A percentile compares a stretch with the other conserved stretches of the same genome.
Conservation (phyloP, 805 yeast species). For the Zygosaccharomyces pseudorouxii region DNA sequence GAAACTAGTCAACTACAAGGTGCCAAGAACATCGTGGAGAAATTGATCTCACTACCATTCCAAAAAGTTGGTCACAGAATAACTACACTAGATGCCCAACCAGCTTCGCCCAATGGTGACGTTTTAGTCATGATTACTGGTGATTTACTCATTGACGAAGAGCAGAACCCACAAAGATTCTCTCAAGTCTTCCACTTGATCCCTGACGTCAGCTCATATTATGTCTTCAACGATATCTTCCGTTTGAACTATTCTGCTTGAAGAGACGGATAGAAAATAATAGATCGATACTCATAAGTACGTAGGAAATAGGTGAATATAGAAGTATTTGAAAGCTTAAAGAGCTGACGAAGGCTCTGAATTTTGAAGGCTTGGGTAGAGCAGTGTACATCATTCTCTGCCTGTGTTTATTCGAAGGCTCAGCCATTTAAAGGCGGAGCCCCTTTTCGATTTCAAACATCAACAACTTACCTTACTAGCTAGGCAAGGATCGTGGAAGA, state of each 20-base stretch:
- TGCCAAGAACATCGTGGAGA: conserved; percentile 86
- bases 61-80: conserved; percentile 90
- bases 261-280: not conserved
- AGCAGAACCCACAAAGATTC: conserved; percentile 91
- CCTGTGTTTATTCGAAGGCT: not conserved
- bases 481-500: not conserved
- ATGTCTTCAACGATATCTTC: conserved; percentile 94
- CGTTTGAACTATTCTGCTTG: conserved; percentile 80
- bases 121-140: conserved; percentile 98
- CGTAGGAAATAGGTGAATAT: conserved; percentile 3
- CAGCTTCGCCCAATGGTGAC: conserved; percentile 88
- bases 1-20: conserved; percentile 95
- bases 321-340: not conserved
- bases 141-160: conserved; percentile 85
- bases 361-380: too few species aligned
- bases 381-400: not conserved
- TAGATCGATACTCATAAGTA: not conserved
- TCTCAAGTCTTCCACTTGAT: conserved; percentile 96
- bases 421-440: not conserved
- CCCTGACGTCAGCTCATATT: conserved; percentile 88
- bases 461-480: not conserved
- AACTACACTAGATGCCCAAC: conserved; percentile 95
- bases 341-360: too few species aligned
- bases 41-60: conserved; percentile 83
- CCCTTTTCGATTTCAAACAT: not conserved